A percentile compares a stretch with the other conserved stretches of the same genome.
These are phyloP conservation scores for Aurantiochytrium sp. DNA, from an alignment of 108 stramenopile genomes.

Conservation along the genomic window DNA sequence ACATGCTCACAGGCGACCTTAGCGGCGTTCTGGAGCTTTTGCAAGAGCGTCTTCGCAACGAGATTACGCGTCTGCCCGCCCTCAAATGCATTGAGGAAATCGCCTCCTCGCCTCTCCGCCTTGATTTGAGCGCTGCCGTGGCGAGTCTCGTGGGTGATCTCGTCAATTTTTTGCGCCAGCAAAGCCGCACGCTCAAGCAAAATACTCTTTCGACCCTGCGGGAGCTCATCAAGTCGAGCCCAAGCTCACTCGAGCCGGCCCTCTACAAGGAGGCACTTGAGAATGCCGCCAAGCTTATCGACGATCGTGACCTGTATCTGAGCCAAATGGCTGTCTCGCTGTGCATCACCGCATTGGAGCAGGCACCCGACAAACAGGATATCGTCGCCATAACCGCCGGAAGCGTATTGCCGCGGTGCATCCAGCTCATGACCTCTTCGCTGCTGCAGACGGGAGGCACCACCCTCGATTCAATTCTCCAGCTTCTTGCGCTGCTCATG, in stretches of 20 bases:
- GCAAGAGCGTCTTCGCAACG: conserved; percentile 80
- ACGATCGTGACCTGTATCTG: conserved; percentile 82
- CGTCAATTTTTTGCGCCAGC: conserved; percentile 71
- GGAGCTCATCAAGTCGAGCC: conserved; percentile 56
- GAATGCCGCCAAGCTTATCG: conserved; percentile 65
- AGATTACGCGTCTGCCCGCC: conserved; percentile 81
- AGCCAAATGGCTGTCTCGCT: conserved; percentile 57
- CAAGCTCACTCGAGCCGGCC: conserved; percentile 19
- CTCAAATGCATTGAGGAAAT: conserved; percentile 72
- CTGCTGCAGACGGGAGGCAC: conserved; percentile 69
- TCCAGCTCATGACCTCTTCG: conserved; percentile 70
- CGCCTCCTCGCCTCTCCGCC: conserved; percentile 50
- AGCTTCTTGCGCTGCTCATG: conserved; percentile 56
- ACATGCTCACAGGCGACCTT: conserved; percentile 52
- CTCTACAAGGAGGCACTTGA: conserved; percentile 62
- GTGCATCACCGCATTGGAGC: conserved; percentile 48
- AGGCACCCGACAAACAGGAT: background rate
- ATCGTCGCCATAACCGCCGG: conserved; percentile 17
- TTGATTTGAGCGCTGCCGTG: conserved; percentile 70
- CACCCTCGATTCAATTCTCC: conserved; percentile 66
- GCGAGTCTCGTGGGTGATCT: conserved; percentile 64
- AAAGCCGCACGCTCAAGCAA: conserved; percentile 74
- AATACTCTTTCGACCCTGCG: conserved; percentile 66
- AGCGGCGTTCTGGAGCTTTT: conserved; percentile 58
- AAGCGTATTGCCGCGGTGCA: conserved; percentile 61